Evolutionary conservation across 805 yeast species (phyloP), one percentile per base, ranked within the genome.

Genomic region (Vanderwaltozyma yarrowii): DNA sequence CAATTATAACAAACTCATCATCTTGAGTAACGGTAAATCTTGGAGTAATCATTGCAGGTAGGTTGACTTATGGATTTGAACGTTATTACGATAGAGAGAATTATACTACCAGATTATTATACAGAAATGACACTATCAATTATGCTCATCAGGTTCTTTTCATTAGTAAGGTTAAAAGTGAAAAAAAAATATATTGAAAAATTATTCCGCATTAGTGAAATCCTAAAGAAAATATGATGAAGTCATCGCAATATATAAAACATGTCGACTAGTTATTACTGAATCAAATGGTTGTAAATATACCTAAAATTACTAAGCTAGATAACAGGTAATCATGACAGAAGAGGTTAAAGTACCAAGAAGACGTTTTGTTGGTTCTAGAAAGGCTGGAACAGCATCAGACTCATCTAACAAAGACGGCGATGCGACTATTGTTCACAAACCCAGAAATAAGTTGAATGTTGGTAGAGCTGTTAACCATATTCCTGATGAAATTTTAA

Each of bases 401-500:
- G 37, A 30, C 30, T 49, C 31, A 5, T 49, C 43, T 12, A 36
- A 45, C 14, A 48, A 45, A 11, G 41, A 41, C 14, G 41, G 44
- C 31, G 49, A 46, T 14, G 25, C 46, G 5, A 51, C 54, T 10
- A 33, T 60, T 14, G 56, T 57, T 2, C 52, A 50, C 27, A 50
- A 52, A 30, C 50, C 60, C 5, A 58, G 54, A 39, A 45, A 54
- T 2, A 58, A 52, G 34, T 51, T 52, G 12, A 61, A 55, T 35
- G 65, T 76, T 4, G 76, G 78, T 16, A 64, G 87, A 45, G 72
- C 85, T 4, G 65, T 85, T 61, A 83, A 86, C 51, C 96, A 85
- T 54, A 83, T 92, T 8, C 98, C 98, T 3, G 75, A 71, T 11
- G 95, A 86, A 3, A 88, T 92, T 15, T 58, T 86, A 16, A 64